Evolutionary conservation across 2,329 filamentous ascomycete genomes (phyloP), one percentile per base, ranked within the genome.

Genomic region (Ophiostoma sp.): DNA sequence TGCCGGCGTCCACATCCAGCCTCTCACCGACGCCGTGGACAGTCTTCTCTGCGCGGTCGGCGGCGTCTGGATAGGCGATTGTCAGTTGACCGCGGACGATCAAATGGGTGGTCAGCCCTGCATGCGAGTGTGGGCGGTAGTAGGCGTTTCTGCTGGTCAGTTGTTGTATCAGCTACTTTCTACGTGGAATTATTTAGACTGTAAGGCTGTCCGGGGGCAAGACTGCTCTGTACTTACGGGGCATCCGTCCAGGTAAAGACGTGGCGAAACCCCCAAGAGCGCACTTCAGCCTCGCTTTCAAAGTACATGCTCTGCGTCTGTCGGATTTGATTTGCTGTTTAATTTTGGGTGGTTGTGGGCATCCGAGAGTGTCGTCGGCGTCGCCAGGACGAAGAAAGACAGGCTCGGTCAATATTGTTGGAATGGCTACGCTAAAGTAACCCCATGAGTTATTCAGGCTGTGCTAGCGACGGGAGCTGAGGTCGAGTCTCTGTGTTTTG

Each of bases 231-330:
- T 69, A 67, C 60, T 17, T 83, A 91, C 89, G 88, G 86, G 31
- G 82, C 80, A 78, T 92, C 90, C 8, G 84, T 87, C 89, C 90
- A 92, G 2, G 89, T 91, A 73, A 91, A 91, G 76, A 91, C 89
- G 67, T 87, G 82, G 2, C 77, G 74, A 76, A 92, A 93, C 1
- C 90, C 90, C 89, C 90, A 92, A 1, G 85, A 86, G 48, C 83
- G 83, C 35, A 92, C 89, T 75, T 90, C 81, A 67, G 81, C 79
- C 77, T 92, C 89, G 52, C 81, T 80, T 57, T 86, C 81, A 71
- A 76, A 78, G 69, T 41, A 3, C 72, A 73, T 72, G 68, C 54
- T 48, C 17, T 8, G 10, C 5, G 17, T 48, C 44, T 48, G 44
- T 48, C 6, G 20, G 44, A n/a, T 8, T 17, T 48, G 44, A n/a